Evolutionary conservation across 371 early-diverging fungal genomes (phyloP).

Genomic region (Neoconidiobolus thromboides): DNA sequence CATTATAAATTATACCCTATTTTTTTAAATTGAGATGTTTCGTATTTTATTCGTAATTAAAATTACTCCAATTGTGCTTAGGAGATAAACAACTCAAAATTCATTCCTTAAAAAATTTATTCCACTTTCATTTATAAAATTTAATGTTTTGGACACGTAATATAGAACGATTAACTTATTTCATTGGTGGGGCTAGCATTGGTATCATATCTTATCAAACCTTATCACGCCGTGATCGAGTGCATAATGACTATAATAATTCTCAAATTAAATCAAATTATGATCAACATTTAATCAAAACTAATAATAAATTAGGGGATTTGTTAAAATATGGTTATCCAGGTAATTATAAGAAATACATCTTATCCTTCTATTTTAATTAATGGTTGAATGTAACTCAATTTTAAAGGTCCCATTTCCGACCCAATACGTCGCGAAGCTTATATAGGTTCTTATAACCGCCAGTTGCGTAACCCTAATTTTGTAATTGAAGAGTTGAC

Average conservation of each 20-base stretch:
- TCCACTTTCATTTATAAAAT: background rate
- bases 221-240: too few relatives aligned
- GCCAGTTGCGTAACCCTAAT: constrained; percentile 62
- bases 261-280: too few relatives aligned
- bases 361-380: background rate
- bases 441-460: constrained; percentile 45
- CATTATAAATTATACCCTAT: background rate
- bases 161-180: background rate
- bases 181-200: background rate
- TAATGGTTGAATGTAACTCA: too few relatives aligned
- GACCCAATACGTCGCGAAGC: constrained; percentile 10
- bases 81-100: too few relatives aligned
- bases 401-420: constrained; percentile 3
- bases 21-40: too few relatives aligned
- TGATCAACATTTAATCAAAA: too few relatives aligned
- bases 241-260: too few relatives aligned
- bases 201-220: too few relatives aligned
- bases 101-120: too few relatives aligned
- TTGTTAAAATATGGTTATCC: constrained; percentile 6
- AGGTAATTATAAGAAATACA: background rate
- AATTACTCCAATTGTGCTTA: too few relatives aligned
- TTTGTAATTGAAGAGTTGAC: constrained; percentile 65
- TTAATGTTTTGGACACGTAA: background rate
- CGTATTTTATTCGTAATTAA: too few relatives aligned
- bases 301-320: background rate